These are phyloP conservation scores for Paramarasmius palmivorus DNA, from an alignment of 1,284 basidiomycete species.

Conservation along the genomic window DNA sequence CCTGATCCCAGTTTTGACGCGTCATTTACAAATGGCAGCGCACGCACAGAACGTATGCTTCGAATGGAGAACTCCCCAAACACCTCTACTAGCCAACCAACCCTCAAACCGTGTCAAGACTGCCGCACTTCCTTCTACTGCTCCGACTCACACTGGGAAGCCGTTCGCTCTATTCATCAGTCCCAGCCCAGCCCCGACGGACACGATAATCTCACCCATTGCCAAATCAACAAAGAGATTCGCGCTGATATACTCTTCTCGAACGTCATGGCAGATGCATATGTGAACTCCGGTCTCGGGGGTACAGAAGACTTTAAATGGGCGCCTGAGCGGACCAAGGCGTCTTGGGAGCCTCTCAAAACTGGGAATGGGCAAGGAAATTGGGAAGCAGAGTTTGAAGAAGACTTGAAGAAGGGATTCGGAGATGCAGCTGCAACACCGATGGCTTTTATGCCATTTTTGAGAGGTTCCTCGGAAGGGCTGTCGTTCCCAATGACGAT, in stretches of 20 bases:
- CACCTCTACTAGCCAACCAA: too few species aligned
- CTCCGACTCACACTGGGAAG: slow-evolving; percentile 28
- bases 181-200: slow-evolving; percentile 20
- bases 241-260: slow-evolving; percentile 21
- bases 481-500: slow-evolving; percentile 35
- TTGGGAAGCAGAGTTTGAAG: slow-evolving; percentile 24
- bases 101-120: slow-evolving; percentile 26
- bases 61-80: slow-evolving; percentile 25
- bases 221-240: slow-evolving; percentile 28
- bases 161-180: slow-evolving; percentile 21
- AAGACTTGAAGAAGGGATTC: slow-evolving; percentile 14
- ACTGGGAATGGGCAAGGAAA: not conserved
- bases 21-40: slow-evolving; percentile 24
- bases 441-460: slow-evolving; percentile 12
- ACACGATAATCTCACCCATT: slow-evolving; percentile 28
- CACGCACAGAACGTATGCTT: slow-evolving; percentile 30
- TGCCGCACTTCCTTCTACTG: slow-evolving; percentile 34
- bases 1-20: not conserved
- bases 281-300: not conserved
- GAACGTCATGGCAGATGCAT: slow-evolving; percentile 13
- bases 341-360: slow-evolving; percentile 23
- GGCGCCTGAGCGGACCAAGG: slow-evolving; percentile 29
- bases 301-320: slow-evolving; percentile 22
- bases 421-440: not conserved
- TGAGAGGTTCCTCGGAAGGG: slow-evolving; percentile 25